Conservation (phyloP, 495 filamentous ascomycete genomes). For the Corynascus novoguineensis region DNA sequence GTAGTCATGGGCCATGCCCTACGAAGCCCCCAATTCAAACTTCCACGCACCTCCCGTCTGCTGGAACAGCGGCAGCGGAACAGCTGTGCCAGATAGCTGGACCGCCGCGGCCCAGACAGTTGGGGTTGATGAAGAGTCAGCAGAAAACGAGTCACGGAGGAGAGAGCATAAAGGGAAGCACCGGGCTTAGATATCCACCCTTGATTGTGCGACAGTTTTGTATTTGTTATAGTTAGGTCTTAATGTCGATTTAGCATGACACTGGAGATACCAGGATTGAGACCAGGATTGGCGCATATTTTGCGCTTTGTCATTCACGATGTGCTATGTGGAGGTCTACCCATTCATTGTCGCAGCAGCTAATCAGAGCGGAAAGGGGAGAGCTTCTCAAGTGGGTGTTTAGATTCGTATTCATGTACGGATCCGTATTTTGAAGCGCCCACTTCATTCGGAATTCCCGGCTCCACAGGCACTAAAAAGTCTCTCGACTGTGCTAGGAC, state of each 20-base stretch:
- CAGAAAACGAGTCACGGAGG: background rate
- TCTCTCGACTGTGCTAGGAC: too few relatives aligned
- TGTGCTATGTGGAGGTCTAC: too few relatives aligned
- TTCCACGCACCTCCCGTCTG: conserved; percentile 10
- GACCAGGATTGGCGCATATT: background rate
- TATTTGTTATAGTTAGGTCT: background rate
- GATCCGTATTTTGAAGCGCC: too few relatives aligned
- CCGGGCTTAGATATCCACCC: background rate
- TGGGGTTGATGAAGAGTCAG: too few relatives aligned
- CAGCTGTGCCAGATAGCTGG: conserved; percentile 18
- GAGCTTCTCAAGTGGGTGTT: too few relatives aligned
- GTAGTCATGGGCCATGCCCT: conserved; percentile 15
- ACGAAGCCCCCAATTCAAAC: too few relatives aligned
- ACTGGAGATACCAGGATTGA: background rate
- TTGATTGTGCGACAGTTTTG: background rate
- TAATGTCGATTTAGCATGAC: background rate
- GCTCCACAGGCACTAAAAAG: too few relatives aligned
- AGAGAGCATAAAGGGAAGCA: conserved; percentile 3
- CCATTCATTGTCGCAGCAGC: too few relatives aligned
- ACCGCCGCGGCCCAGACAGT: conserved; percentile 4
- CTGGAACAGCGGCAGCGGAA: conserved; percentile 13
- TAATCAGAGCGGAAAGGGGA: too few relatives aligned
- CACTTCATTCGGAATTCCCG: too few relatives aligned
- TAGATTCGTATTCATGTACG: too few relatives aligned
- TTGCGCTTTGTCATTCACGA: too few relatives aligned